Conservation (phyloP, 2,329 filamentous ascomycete species). For the Zymoseptoria crescenta region DNA sequence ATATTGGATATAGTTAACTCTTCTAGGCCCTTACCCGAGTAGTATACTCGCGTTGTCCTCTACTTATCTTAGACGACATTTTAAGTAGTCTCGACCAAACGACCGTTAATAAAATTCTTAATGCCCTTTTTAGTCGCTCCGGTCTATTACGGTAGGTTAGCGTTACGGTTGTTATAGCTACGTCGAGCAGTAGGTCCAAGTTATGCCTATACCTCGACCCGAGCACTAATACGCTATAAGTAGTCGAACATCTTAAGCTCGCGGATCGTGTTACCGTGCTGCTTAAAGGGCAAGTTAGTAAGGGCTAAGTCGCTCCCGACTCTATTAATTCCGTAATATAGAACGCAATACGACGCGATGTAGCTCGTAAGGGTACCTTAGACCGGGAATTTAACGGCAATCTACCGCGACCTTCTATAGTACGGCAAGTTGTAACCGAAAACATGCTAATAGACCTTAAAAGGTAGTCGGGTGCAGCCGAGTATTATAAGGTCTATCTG, state of each 20-base stretch:
- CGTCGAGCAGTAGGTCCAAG: neutral
- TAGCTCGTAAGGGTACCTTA: too few relatives aligned
- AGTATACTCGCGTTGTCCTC: neutral
- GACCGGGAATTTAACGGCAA: too few relatives aligned
- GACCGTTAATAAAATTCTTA: neutral
- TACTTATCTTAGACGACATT: neutral
- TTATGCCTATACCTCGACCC: neutral
- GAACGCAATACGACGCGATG: too few relatives aligned
- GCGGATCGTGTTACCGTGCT: neutral
- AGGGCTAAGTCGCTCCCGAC: neutral
- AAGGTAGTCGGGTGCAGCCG: neutral
- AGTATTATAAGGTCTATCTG: neutral
- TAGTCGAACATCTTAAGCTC: neutral
- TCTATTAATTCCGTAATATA: neutral
- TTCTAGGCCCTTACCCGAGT: neutral
- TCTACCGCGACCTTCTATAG: too few relatives aligned
- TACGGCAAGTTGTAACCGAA: too few relatives aligned
- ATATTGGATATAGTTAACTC: too few relatives aligned
- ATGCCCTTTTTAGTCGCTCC: neutral
- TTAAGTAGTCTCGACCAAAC: neutral
- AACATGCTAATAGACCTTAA: too few relatives aligned
- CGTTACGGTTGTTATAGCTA: neutral
- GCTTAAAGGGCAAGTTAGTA: neutral
- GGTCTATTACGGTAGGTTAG: neutral
- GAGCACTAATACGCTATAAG: neutral